Conservation (phyloP, 768 basidiomycete genomes). For the Leccinum uliginosum region DNA sequence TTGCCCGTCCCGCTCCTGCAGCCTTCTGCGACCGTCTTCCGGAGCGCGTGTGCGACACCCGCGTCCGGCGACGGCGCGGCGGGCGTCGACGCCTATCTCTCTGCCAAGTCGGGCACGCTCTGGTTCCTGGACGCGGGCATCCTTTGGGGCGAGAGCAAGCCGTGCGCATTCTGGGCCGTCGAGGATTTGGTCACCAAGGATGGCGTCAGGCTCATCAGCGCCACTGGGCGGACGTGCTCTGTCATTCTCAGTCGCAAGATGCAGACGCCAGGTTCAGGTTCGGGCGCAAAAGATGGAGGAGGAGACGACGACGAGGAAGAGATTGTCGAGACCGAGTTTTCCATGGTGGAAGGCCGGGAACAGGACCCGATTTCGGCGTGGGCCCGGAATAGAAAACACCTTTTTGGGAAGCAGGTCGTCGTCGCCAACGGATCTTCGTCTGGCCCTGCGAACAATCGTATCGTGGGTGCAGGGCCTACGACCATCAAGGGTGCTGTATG, state of each 20-base stretch:
- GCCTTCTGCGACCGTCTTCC: conserved; percentile 50
- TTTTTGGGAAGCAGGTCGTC: conserved; percentile 43
- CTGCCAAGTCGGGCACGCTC: conserved; percentile 66
- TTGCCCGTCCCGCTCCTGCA: conserved; percentile 43
- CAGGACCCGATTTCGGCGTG: conserved; percentile 62
- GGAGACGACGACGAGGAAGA: conserved; percentile 34
- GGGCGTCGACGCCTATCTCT: conserved; percentile 64
- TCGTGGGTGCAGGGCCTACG: not conserved
- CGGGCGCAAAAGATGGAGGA: not conserved
- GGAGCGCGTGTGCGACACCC: conserved; percentile 43
- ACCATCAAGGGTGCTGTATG: conserved; percentile 25
- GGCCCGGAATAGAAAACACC: conserved; percentile 52
- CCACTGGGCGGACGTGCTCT: conserved; percentile 64
- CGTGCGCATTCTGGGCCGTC: conserved; percentile 73
- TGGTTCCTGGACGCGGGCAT: conserved; percentile 70
- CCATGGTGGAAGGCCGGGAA: conserved; percentile 68
- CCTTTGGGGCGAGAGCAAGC: conserved; percentile 71
- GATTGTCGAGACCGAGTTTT: conserved; percentile 61
- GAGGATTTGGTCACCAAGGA: conserved; percentile 52
- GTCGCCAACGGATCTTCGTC: not conserved
- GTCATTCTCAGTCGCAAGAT: conserved; percentile 46
- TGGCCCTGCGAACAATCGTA: conserved; percentile 1
- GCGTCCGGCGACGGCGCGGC: conserved; percentile 43
- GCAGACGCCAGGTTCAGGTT: not conserved
- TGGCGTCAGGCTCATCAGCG: conserved; percentile 52